Percentiles rank a stretch among this genome's conserved stretches.
Conservation (phyloP, 1,139 yeast genomes). For the Debaryomycetaceae sp. region DNA sequence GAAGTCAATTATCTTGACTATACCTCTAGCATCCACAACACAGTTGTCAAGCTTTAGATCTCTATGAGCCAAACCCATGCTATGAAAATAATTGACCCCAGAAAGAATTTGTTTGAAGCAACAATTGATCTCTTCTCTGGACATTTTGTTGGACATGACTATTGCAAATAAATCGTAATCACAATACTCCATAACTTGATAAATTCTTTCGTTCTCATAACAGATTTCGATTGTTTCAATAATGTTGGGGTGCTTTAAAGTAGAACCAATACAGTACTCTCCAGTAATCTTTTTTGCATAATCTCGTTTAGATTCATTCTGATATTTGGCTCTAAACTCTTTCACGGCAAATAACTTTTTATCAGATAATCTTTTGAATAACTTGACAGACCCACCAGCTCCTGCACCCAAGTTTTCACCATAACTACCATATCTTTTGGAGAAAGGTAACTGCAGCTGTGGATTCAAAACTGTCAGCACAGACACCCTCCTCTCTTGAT, state of each 20-base stretch:
- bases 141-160: slow-evolving; percentile 93
- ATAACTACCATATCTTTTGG: slow-evolving; percentile 74
- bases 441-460: slow-evolving; percentile 49
- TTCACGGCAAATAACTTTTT: slow-evolving; percentile 83
- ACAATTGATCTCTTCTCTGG: slow-evolving; percentile 80
- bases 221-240: slow-evolving; percentile 89
- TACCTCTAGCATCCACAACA: slow-evolving; percentile 80
- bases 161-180: slow-evolving; percentile 91
- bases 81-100: slow-evolving; percentile 81
- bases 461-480: slow-evolving; percentile 27
- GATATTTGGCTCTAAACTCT: slow-evolving; percentile 78
- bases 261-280: slow-evolving; percentile 94
- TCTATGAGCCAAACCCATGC: slow-evolving; percentile 87
- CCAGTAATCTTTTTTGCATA: slow-evolving; percentile 93
- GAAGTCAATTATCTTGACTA: slow-evolving; percentile 86
- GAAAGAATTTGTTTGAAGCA: slow-evolving; percentile 83
- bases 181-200: slow-evolving; percentile 94
- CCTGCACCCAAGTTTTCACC: slow-evolving; percentile 94
- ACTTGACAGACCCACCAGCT: slow-evolving; percentile 89
- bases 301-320: slow-evolving; percentile 76
- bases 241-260: slow-evolving; percentile 89
- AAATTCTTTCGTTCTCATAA: slow-evolving; percentile 81
- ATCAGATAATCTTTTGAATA: slow-evolving; percentile 68
- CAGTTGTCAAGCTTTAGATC: slow-evolving; percentile 92
- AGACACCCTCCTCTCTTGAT: slow-evolving; percentile 38